Base-by-base conservation (phyloP, 2,329 filamentous ascomycete genomes). In the Pyrenochaeta sp. region DNA sequence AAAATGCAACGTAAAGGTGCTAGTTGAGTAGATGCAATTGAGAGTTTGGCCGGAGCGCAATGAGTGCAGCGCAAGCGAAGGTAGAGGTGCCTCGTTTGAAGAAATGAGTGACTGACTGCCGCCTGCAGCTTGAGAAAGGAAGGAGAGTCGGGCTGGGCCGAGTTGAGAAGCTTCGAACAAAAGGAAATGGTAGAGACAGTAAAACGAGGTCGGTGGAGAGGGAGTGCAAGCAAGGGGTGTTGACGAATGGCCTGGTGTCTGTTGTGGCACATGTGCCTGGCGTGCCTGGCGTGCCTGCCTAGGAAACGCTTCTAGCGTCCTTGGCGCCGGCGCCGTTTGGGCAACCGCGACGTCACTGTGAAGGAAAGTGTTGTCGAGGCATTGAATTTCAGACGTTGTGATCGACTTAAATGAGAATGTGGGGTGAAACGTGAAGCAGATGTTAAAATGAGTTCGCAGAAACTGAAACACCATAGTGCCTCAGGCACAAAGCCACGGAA, bases 81-180 rank as follows among this genome's bases (percentile, higher is more conserved):
- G 44, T 50, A 28, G 37, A 54, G 27, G 47, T 46, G 34, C 39
- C 25, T 24, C 19, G 30, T 28, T 36, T 43, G 52, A 51, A 59
- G 64, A 56, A 69, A 68, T 50, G 64, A 68, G 54, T 59, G 68
- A 68, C 56, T 59, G 58, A 67, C 64, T 65, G 64, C 64, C 65
- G 66, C 64, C 65, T 44, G 68, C 64, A 68, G 66, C 48, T 60
- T 46, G 45, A 59, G 53, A 67, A 66, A 66, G 57, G 64, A 67
- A 62, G 56, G 62, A 39, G 52, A 50, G 48, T 59, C 58, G 61
- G 63, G 22, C 61, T 62, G 58, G 47, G 64, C 65, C 61, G 61
- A 60, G 39, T 52, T 51, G 52, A 59, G 63, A 61, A 70, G 60
- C 49, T 50, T 56, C 32, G 44, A 54, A 45, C 51, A 44, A 54